These are phyloP conservation scores for Vicia faba DNA, from an alignment of 306 rosid genomes.

Conservation along the genomic window DNA sequence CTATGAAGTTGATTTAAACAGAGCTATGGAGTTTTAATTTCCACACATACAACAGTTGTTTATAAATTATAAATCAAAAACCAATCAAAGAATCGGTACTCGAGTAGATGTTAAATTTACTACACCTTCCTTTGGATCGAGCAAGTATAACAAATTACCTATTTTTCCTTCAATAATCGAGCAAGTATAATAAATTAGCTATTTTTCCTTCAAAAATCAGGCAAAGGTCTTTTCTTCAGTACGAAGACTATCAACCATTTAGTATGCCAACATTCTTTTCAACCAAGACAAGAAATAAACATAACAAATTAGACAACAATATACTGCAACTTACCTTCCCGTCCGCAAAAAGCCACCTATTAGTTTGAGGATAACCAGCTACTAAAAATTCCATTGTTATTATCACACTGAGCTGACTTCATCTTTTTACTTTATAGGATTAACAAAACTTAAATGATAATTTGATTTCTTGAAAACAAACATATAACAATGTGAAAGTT, in stretches of 20 bases:
- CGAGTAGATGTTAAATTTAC: not conserved
- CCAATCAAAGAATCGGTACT: not conserved
- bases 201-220: not conserved
- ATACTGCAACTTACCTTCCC: slow-evolving; percentile 41
- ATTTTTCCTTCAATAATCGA: not conserved
- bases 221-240: not conserved
- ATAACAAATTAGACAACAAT: slow-evolving; percentile 13
- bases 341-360: slow-evolving; percentile 28
- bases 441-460: not conserved
- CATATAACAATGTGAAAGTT: not conserved
- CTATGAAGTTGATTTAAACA: not conserved
- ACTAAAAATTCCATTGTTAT: slow-evolving; percentile 29
- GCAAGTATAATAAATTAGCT: slow-evolving; percentile 4
- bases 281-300: slow-evolving; percentile 3
- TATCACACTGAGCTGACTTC: slow-evolving; percentile 30
- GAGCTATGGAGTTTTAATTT: slow-evolving; percentile 8
- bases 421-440: slow-evolving; percentile 1
- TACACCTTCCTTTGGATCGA: not conserved
- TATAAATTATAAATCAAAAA: not conserved
- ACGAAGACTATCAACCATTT: not conserved
- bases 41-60: not conserved
- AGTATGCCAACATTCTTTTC: not conserved
- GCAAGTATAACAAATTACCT: slow-evolving; percentile 1
- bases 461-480: not conserved
- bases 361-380: slow-evolving; percentile 36